Conservation (phyloP, 768 basidiomycete species). For the Naganishia vishniacii region DNA sequence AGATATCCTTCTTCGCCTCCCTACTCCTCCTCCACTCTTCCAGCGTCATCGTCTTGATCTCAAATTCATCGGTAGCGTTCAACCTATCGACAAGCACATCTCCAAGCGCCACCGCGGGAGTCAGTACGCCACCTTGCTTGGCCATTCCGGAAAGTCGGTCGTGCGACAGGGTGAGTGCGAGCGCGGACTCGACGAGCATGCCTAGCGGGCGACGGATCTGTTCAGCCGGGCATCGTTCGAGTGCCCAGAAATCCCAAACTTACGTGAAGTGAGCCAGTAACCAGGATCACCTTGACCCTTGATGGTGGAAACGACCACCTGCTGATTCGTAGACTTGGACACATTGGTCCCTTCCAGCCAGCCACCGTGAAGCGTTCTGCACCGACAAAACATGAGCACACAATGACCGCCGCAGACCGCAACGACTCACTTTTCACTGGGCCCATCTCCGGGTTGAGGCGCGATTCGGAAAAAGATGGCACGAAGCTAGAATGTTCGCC, state of each 20-base stretch:
- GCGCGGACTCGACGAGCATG: conserved; percentile 72
- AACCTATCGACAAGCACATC: conserved; percentile 54
- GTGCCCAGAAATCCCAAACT: too few relatives aligned
- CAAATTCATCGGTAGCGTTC: conserved; percentile 53
- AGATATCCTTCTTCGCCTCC: conserved; percentile 22
- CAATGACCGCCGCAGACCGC: neutral
- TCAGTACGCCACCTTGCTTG: conserved; percentile 69
- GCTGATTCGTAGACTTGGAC: conserved; percentile 57
- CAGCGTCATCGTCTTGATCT: conserved; percentile 31
- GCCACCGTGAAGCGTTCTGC: conserved; percentile 60
- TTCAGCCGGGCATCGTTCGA: too few relatives aligned
- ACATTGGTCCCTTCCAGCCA: conserved; percentile 64
- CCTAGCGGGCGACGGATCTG: conserved; percentile 49
- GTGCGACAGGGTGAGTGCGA: conserved; percentile 60
- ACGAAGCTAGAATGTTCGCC: conserved; percentile 30
- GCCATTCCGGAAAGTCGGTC: conserved; percentile 58
- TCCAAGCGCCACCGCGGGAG: conserved; percentile 76
- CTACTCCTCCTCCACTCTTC: conserved; percentile 14
- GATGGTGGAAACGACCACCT: conserved; percentile 59
- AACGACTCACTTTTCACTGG: conserved; percentile 55
- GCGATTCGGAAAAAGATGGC: conserved; percentile 21
- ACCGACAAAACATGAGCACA: neutral
- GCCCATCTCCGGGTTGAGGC: conserved; percentile 36
- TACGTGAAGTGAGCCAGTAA: conserved; percentile 41
- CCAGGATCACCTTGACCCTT: conserved; percentile 67